These are phyloP conservation scores for Chlorella sp. DNA, from an alignment of 139 green algal species.

Conservation along the genomic window DNA sequence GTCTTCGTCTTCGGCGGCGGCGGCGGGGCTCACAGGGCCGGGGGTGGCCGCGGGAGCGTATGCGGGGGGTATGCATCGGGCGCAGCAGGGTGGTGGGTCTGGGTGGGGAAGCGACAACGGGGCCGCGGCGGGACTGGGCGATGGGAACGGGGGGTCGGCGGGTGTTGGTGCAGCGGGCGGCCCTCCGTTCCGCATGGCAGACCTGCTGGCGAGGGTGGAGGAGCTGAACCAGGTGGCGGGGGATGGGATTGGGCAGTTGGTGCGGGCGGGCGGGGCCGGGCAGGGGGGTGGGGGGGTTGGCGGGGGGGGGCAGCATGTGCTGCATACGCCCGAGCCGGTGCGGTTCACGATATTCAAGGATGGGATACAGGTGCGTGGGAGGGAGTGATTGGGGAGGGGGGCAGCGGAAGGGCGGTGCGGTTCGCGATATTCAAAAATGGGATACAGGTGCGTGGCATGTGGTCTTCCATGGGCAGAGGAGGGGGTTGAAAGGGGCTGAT, in stretches of 20 bases:
- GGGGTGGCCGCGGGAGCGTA: no score
- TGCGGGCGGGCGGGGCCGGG: constrained; percentile 5
- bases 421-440: constrained; percentile 34
- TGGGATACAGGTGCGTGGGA: constrained; percentile 23
- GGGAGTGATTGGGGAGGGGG: background rate
- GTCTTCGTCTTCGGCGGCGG: no score
- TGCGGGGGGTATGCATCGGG: no score
- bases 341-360: constrained; percentile 32
- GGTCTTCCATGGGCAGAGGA: background rate
- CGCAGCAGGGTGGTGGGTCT: background rate
- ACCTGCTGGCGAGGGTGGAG: constrained; percentile 21
- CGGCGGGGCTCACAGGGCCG: no score
- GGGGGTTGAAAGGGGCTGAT: no score
- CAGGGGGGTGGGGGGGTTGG: background rate
- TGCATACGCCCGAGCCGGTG: constrained; percentile 31
- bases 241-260: constrained; percentile 24
- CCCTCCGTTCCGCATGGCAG: constrained; percentile 18
- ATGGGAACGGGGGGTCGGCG: background rate
- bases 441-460: constrained; percentile 18
- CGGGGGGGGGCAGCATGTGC: constrained; percentile 10
- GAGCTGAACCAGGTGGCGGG: constrained; percentile 39
- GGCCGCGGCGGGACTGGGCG: no score
- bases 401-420: background rate
- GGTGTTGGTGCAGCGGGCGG: no score
- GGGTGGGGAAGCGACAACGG: background rate